A percentile compares a stretch with the other conserved stretches of the same genome.
Conservation (phyloP, 2,329 filamentous ascomycete species). For the Colletotrichum viniferum region DNA sequence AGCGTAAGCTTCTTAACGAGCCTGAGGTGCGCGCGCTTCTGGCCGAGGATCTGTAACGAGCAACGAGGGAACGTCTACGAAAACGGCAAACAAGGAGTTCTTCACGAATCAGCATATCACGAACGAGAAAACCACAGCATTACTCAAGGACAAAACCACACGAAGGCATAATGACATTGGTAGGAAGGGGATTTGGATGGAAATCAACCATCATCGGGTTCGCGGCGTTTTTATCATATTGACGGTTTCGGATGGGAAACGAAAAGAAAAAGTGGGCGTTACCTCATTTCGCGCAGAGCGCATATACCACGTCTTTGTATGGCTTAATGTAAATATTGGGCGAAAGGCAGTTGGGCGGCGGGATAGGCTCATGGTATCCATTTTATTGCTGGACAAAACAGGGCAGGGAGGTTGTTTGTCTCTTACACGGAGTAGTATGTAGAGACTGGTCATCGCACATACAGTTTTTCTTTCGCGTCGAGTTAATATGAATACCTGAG, state of each 20-base stretch:
- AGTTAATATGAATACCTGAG: not conserved
- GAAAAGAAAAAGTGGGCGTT: slow-evolving; percentile 9
- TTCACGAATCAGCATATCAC: slow-evolving; percentile 11
- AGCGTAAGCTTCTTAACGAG: slow-evolving; percentile 72
- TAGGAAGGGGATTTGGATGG: not conserved
- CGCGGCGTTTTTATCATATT: slow-evolving; percentile 10
- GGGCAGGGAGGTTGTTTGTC: not conserved
- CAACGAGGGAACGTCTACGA: not conserved
- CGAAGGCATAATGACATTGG: slow-evolving; percentile 10
- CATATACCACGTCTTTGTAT: slow-evolving; percentile 19
- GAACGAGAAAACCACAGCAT: slow-evolving; percentile 12
- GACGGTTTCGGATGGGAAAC: not conserved
- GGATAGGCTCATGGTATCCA: not conserved
- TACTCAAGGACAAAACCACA: not conserved
- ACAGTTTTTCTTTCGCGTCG: not conserved
- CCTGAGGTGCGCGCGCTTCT: slow-evolving; percentile 56
- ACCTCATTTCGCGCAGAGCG: slow-evolving; percentile 4
- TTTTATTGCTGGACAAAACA: not conserved
- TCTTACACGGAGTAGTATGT: not conserved
- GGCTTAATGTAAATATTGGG: slow-evolving; percentile 17
- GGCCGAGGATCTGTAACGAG: slow-evolving; percentile 42
- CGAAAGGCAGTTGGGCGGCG: not conserved
- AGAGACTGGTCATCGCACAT: not conserved
- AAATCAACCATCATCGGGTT: not conserved
- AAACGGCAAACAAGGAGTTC: slow-evolving; percentile 4